A percentile compares a stretch with the other conserved stretches of the same genome.
Conservation (phyloP, 306 rosid species). For the Inga leiocalycina region DNA sequence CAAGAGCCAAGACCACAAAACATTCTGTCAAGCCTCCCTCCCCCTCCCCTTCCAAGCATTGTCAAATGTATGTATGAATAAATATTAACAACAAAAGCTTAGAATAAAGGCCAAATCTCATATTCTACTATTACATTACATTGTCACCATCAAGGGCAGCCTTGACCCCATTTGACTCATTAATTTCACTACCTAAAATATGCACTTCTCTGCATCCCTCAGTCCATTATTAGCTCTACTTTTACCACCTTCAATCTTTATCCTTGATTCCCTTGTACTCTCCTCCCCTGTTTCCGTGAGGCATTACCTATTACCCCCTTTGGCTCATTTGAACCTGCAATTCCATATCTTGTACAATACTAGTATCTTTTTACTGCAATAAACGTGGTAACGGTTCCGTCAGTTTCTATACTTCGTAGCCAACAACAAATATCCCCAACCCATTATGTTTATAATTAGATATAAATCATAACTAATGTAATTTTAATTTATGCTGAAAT, state of each 20-base stretch:
- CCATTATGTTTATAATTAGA: not conserved
- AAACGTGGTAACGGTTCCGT: no score
- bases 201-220: not conserved
- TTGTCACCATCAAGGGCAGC: conserved; percentile 23
- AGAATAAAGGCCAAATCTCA: not conserved
- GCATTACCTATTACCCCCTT: not conserved
- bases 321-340: no score
- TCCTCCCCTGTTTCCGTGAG: not conserved
- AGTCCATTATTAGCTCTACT: not conserved
- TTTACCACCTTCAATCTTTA: not conserved
- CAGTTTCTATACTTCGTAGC: not conserved
- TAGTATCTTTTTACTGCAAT: not conserved
- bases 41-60: not conserved
- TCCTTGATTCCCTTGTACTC: not conserved
- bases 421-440: not conserved
- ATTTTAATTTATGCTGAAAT: not conserved
- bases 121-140: not conserved
- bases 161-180: conserved; percentile 34
- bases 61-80: not conserved
- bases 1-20: conserved; percentile 21
- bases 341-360: not conserved
- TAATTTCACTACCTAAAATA: not conserved
- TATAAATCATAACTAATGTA: not conserved
- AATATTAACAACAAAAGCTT: not conserved
- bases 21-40: conserved; percentile 9